Percentiles rank a stretch among this genome's conserved stretches.
These are phyloP conservation scores for Calonectria ilicicola DNA, from an alignment of 2,329 filamentous ascomycete genomes.

Conservation along the genomic window DNA sequence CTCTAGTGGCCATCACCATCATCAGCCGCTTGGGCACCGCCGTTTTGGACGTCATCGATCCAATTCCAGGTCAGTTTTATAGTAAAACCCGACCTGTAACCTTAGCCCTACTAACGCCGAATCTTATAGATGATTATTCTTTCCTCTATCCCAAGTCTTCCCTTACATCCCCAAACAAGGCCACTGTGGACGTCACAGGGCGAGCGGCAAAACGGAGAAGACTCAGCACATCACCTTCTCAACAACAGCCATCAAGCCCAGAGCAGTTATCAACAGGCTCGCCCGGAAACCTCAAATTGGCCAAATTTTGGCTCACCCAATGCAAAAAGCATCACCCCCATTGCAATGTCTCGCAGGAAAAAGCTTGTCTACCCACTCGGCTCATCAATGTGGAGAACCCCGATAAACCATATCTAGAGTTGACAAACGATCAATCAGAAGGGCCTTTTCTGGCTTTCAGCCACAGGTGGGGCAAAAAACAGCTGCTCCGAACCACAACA, in stretches of 20 bases:
- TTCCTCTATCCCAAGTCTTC: neutral
- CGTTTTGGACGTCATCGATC: neutral
- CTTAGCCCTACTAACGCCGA: neutral
- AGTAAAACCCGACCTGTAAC: too few relatives aligned
- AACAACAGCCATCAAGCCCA: neutral
- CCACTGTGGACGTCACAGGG: neutral
- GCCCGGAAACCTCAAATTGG: neutral
- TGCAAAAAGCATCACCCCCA: neutral
- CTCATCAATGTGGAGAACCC: constrained; percentile 13
- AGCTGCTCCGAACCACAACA: neutral
- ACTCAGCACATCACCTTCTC: neutral
- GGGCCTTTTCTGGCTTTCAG: constrained; percentile 24
- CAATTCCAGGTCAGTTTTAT: constrained; percentile 1
- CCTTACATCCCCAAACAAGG: neutral
- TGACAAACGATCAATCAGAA: neutral
- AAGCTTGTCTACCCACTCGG: neutral
- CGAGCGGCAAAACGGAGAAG: neutral
- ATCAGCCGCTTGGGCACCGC: neutral
- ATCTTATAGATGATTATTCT: neutral
- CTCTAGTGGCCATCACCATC: neutral
- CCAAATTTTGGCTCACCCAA: neutral
- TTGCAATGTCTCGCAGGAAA: neutral
- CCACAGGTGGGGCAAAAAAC: constrained; percentile 23
- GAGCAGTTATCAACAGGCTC: neutral
- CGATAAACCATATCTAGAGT: constrained; percentile 12